A percentile compares a stretch with the other conserved stretches of the same genome.
phyloP scores from a whole-genome alignment of 225 moss, liverwort and hornwort species.

The Polytrichum formosum region DNA sequence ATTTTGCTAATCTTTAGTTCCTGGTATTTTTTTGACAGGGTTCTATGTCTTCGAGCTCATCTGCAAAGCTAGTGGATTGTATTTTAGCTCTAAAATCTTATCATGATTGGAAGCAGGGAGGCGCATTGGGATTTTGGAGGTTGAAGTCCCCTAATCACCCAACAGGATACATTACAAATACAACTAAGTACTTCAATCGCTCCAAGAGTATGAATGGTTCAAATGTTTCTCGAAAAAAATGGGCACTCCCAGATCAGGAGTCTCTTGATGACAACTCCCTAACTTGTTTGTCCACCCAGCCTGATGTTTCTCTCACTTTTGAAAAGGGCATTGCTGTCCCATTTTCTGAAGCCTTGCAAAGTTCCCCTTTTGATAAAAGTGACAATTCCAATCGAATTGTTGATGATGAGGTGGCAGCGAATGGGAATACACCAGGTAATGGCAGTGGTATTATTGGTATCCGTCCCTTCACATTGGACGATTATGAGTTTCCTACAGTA shows the following conservation, averaged over 20 bases:
- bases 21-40: conserved; percentile 24
- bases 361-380: conserved; percentile 14
- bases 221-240: conserved; percentile 41
- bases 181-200: conserved; percentile 30
- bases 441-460: no score
- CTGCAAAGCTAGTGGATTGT: conserved; percentile 56
- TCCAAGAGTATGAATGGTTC: conserved; percentile 30
- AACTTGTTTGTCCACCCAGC: conserved; percentile 42
- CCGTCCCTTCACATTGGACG: no score
- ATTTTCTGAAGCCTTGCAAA: conserved; percentile 21
- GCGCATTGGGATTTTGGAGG: conserved; percentile 63
- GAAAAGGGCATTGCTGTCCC: conserved; percentile 30
- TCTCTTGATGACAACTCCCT: conserved; percentile 31
- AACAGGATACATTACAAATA: conserved; percentile 23
- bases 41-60: conserved; percentile 44
- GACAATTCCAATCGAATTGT: conserved; percentile 16
- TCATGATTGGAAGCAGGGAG: conserved; percentile 66
- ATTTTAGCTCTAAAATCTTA: conserved; percentile 57
- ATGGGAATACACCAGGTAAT: conserved; percentile 13
- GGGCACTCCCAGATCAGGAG: conserved; percentile 42
- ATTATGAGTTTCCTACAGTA: no score
- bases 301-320: conserved; percentile 18
- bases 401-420: conserved; percentile 4
- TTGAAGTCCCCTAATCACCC: conserved; percentile 45
- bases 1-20: no score